phyloP scores from a whole-genome alignment of 225 moss, liverwort and hornwort genomes.

The Pleurozium schreberi region DNA sequence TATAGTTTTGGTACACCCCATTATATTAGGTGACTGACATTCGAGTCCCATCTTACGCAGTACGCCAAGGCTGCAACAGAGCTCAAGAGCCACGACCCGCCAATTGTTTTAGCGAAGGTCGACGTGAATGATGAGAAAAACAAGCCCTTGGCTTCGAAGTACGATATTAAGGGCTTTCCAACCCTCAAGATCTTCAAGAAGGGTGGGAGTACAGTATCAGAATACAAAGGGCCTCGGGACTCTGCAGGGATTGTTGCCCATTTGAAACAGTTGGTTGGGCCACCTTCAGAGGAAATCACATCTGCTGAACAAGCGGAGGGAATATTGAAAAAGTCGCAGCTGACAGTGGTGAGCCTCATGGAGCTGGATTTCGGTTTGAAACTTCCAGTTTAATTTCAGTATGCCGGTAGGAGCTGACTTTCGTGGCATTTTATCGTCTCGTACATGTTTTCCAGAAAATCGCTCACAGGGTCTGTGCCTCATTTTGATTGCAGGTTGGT shows the following conservation, averaged over 20 bases:
- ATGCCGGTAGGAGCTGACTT: background rate
- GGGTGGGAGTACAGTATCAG: constrained; percentile 42
- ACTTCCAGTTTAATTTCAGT: background rate
- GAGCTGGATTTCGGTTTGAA: background rate
- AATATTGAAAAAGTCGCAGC: constrained; percentile 28
- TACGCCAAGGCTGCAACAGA: constrained; percentile 66
- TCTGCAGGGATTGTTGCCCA: constrained; percentile 64
- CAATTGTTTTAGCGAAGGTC: constrained; percentile 73
- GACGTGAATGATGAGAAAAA: constrained; percentile 60
- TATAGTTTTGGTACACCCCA: background rate
- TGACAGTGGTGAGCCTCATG: constrained; percentile 47
- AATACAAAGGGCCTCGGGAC: constrained; percentile 80
- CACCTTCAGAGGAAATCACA: constrained; percentile 55
- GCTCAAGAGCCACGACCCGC: constrained; percentile 70
- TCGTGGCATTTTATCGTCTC: background rate
- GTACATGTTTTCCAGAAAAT: background rate
- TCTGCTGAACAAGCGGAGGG: constrained; percentile 45
- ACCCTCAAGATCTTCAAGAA: constrained; percentile 76
- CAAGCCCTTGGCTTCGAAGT: constrained; percentile 59
- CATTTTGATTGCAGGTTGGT: constrained; percentile 49
- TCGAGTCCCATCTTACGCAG: constrained; percentile 19
- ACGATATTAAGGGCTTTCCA: constrained; percentile 68
- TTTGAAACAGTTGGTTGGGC: constrained; percentile 64
- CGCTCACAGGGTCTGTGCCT: background rate
- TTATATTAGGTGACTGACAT: background rate